Evolutionary conservation across 352 stramenopile species (phyloP), one percentile per base, ranked within the genome.

Genomic region (Discostella stelligera): DNA sequence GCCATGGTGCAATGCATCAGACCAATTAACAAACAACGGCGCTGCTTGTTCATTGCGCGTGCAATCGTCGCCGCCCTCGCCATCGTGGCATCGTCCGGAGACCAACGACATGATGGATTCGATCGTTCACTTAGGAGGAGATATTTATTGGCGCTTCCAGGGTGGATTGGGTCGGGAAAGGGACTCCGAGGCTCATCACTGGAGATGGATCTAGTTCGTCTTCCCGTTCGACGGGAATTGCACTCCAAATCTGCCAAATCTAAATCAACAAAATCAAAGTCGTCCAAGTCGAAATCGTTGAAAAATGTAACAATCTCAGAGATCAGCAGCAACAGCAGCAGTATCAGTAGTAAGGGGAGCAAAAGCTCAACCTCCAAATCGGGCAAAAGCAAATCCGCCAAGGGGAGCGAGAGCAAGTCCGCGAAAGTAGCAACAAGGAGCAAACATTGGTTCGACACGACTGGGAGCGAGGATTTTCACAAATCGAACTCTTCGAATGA

Each of bases 231-330:
- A 18, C n/a, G 39, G 6, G 18, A 30, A 58, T 37, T 37, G 9
- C 16, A 65, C 32, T 49, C 56, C 27, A 65, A 65, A 41, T 65
- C 56, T 65, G 27, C 56, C 27, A 65, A 65, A 14, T 44, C 37
- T 14, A 44, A 44, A 44, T 44, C 37, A 44, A 14, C 37, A 10
- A 44, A 44, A 44, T 10, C 37, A 44, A 44, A 44, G 37, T 44
- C 37, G 7, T 44, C 37, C 37, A 44, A 44, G 18, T 62, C 54
- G 37, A 44, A 44, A 39, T 39, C 37, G 21, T 44, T 8, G 13
- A 44, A 44, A 44, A 44, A 14, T 44, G 11, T 3, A 10, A 30
- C 30, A n/a, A 48, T 11, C 5, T 27, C 27, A 30, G 32, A 14
- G 7, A 44, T 3, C 32, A 41, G 37, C 37, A 44, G 37, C 7